These are phyloP conservation scores for Astragalus membranaceus DNA, from an alignment of 306 rosid species.

Conservation along the genomic window DNA sequence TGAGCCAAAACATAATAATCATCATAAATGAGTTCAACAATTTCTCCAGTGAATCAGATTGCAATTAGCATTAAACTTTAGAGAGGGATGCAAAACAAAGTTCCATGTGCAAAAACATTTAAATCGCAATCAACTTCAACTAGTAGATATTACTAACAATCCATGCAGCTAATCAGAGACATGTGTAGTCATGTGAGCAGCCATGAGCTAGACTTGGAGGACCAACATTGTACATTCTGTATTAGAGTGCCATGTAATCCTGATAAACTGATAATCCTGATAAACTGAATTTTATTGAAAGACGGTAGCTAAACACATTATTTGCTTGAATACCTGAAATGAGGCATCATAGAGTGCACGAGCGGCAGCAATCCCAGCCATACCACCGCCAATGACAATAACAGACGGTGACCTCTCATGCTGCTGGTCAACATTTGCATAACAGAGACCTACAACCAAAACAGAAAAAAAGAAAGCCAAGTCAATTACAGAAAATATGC, in stretches of 20 bases:
- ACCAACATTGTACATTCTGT: background rate
- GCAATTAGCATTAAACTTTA: background rate
- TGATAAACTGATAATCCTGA: background rate
- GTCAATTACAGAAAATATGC: slow-evolving; percentile 4
- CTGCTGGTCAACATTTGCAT: slow-evolving; percentile 34
- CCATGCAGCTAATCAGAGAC: background rate
- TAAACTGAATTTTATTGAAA: background rate
- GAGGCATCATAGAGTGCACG: slow-evolving; percentile 90
- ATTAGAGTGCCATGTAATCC: background rate
- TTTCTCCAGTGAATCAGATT: background rate
- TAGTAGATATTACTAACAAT: background rate
- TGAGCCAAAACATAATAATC: slow-evolving; percentile 6
- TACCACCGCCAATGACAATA: slow-evolving; percentile 89
- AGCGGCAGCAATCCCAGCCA: slow-evolving; percentile 93
- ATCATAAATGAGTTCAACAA: background rate
- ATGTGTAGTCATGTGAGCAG: background rate
- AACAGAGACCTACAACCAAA: slow-evolving; percentile 45
- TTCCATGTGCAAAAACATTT: background rate
- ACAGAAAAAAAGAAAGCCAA: background rate
- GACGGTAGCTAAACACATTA: background rate
- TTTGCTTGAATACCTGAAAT: slow-evolving; percentile 53
- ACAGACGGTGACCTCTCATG: slow-evolving; percentile 75
- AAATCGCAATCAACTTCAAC: background rate
- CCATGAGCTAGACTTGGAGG: background rate
- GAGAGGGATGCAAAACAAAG: background rate